Evolutionary conservation across 192 early-diverging fungal species (phyloP).

Genomic region (Backusella circina): DNA sequence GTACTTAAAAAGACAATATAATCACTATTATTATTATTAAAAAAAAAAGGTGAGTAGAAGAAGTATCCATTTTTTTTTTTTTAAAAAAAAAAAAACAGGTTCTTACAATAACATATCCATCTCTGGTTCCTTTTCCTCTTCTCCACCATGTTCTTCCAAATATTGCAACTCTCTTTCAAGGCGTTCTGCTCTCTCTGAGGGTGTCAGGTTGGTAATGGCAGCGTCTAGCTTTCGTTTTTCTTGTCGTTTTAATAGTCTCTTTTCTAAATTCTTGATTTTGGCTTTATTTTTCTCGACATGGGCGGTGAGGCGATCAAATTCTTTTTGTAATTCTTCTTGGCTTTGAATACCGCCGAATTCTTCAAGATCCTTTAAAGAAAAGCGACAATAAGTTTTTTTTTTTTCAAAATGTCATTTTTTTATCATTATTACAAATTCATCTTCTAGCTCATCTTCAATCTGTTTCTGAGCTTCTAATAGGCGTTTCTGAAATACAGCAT

Average conservation of each 20-base stretch:
- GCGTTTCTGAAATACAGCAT: neutral
- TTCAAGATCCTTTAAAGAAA: neutral
- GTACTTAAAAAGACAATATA: slow-evolving; percentile 8
- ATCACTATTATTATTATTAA: slow-evolving; percentile 9
- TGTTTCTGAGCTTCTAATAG: neutral
- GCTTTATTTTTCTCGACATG: neutral
- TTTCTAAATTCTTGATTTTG: neutral
- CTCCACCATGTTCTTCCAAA: neutral
- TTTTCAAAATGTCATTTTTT: neutral
- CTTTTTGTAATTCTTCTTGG: neutral
- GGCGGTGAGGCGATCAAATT: neutral
- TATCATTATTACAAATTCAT: neutral
- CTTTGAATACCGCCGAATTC: neutral
- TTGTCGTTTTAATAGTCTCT: neutral
- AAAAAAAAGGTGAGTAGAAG: neutral
- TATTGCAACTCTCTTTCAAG: neutral
- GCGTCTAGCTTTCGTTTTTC: neutral
- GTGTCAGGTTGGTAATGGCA: slow-evolving; percentile 12
- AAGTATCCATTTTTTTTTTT: neutral
- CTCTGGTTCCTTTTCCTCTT: slow-evolving; percentile 4
- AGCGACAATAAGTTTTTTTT: too few relatives aligned
- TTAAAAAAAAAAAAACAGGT: neutral
- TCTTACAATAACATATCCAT: slow-evolving; percentile 11
- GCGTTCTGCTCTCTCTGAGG: slow-evolving; percentile 14
- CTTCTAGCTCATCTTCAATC: neutral